Base-by-base conservation (phyloP, 1,139 yeast species). In the Pichia sp. region DNA sequence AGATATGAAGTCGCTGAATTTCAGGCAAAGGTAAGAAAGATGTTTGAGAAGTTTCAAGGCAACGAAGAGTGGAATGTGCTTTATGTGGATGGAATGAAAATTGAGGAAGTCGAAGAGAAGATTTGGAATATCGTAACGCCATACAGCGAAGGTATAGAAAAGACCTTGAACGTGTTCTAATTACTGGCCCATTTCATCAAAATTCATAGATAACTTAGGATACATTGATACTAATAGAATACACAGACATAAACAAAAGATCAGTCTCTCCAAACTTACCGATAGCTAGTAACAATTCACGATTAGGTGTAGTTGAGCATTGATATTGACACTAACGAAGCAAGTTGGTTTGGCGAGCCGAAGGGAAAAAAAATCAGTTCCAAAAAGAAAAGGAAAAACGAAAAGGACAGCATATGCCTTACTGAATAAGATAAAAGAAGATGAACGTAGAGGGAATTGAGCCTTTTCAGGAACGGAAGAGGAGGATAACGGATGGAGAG, bases 1-100 rank as follows among this genome's bases (percentile, higher is more conserved):
- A 64, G 96, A 39, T 93, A 93, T 59, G 99, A 93, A 55, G 70
- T 69, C 29, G 58, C 60, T 8, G 77, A 71, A 37, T 83, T 91
- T 55, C 99, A 93, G 55, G 58, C 62, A 16, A 62, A 63, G 29
- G 99, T 93, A 4, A 72, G 76, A 41, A 37, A 53, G 11, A 65
- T 76, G 47, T 91, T 88, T 53, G 60, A 69, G 37, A 48, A 58
- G 23, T 63, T 83, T 25, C 63, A 70, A 36, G 50, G 53, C 16
- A 51, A 55, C 2, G 42, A 60, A 5, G 47, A 47, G 17, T 66
- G 80, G 51, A 53, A 53, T 18, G 52, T 69, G 28, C 51, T 85
- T 6, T 69, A 74, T 44, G 96, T 93, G 6, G 79, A 78, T 39
- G 65, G 63, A 1, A 65, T 71, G 40, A 44, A 57, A n/a, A 73